Evolutionary conservation across 2,329 filamentous ascomycete genomes (phyloP).

Genomic region (Cryphonectria naterciae): DNA sequence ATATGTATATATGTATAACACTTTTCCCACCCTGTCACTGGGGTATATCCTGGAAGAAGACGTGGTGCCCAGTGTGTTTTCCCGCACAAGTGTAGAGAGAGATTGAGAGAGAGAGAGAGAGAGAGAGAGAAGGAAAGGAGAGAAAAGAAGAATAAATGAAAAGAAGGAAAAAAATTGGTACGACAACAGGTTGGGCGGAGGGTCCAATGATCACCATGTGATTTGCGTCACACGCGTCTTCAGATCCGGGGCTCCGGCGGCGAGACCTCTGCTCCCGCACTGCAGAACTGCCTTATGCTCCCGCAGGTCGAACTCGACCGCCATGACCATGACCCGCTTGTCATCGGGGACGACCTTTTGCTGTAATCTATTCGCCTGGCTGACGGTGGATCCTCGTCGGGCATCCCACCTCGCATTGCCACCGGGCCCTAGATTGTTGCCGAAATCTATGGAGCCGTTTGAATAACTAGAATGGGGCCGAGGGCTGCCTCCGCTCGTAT

Average conservation of each 20-base stretch:
- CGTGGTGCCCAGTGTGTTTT: not conserved
- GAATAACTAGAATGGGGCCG: constrained; percentile 31
- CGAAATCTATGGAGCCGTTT: constrained; percentile 40
- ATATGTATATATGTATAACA: not conserved
- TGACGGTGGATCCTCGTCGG: constrained; percentile 34
- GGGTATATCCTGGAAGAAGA: not conserved
- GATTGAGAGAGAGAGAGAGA: too few relatives aligned
- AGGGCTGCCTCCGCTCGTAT: constrained; percentile 34
- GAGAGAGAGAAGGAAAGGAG: too few relatives aligned
- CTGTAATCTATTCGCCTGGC: constrained; percentile 33
- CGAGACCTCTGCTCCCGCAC: constrained; percentile 59
- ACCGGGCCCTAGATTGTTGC: constrained; percentile 45
- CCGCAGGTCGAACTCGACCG: constrained; percentile 61
- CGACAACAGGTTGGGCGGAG: not conserved
- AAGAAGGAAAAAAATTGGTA: not conserved
- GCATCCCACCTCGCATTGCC: constrained; percentile 49
- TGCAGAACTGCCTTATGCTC: constrained; percentile 53
- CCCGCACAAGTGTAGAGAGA: not conserved
- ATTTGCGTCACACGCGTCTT: constrained; percentile 53
- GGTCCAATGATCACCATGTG: constrained; percentile 47
- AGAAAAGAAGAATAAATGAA: too few relatives aligned
- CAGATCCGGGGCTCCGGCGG: constrained; percentile 49
- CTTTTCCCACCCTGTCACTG: not conserved
- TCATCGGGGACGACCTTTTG: constrained; percentile 51
- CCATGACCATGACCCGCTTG: constrained; percentile 59